phyloP scores from a whole-genome alignment of 768 basidiomycete genomes.

The Sutorius australiensis region DNA sequence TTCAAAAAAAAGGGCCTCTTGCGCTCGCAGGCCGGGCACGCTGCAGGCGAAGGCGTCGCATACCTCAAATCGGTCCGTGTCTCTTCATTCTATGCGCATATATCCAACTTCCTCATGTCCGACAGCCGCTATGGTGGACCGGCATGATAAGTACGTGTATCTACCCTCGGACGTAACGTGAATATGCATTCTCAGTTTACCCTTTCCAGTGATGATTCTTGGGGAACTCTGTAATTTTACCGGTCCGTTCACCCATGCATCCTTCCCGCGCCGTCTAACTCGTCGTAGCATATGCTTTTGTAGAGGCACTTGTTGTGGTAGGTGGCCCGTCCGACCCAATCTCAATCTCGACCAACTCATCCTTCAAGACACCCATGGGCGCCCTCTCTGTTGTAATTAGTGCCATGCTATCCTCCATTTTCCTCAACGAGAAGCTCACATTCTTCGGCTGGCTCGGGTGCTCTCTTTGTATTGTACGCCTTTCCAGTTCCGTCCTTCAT shows the following conservation, averaged over 20 bases:
- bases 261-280: constrained; percentile 7
- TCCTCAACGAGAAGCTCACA: constrained; percentile 88
- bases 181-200: background rate
- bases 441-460: constrained; percentile 99
- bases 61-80: constrained; percentile 88
- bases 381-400: constrained; percentile 95
- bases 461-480: constrained; percentile 78
- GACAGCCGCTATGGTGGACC: constrained; percentile 83
- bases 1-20: constrained; percentile 96
- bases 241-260: constrained; percentile 44
- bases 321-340: constrained; percentile 25
- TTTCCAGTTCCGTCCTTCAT: background rate
- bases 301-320: constrained; percentile 89
- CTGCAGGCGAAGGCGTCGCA: constrained; percentile 80
- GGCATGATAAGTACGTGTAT: constrained; percentile 71
- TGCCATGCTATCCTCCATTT: constrained; percentile 87
- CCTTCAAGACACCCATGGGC: constrained; percentile 79
- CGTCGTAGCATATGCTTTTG: constrained; percentile 73
- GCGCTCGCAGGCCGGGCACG: constrained; percentile 75
- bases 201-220: constrained; percentile 75
- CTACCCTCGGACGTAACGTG: too few relatives aligned
- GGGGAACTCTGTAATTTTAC: constrained; percentile 87
- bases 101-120: constrained; percentile 2
- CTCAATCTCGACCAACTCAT: constrained; percentile 3
- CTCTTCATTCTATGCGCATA: constrained; percentile 3